Percentiles rank a stretch among this genome's conserved stretches.
Conservation (phyloP, 2,329 filamentous ascomycete genomes). For the Fusarium sp. region DNA sequence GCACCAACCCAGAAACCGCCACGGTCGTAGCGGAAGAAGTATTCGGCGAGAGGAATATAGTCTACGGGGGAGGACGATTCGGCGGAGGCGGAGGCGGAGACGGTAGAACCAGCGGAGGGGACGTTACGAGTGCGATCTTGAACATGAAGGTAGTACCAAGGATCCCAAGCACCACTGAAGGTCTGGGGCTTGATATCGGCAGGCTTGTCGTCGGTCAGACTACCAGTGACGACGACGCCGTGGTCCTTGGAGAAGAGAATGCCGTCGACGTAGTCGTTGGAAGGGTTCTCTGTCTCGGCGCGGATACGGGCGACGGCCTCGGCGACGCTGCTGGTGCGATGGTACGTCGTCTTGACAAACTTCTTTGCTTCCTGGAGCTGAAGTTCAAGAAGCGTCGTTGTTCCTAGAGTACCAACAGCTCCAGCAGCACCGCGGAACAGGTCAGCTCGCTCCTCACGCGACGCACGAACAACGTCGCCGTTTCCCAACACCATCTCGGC, state of each 20-base stretch:
- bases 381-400: slow-evolving; percentile 73
- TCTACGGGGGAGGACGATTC: slow-evolving; percentile 54
- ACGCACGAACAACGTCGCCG: slow-evolving; percentile 66
- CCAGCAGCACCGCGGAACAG: slow-evolving; percentile 73
- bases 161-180: slow-evolving; percentile 69
- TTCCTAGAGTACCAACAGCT: slow-evolving; percentile 73
- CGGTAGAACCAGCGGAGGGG: slow-evolving; percentile 32
- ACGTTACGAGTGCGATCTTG: slow-evolving; percentile 54
- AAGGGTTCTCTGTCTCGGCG: slow-evolving; percentile 52
- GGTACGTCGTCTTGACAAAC: slow-evolving; percentile 69
- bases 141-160: slow-evolving; percentile 80
- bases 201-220: slow-evolving; percentile 60
- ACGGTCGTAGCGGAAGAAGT: slow-evolving; percentile 81
- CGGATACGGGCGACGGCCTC: slow-evolving; percentile 57
- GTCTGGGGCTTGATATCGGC: slow-evolving; percentile 58
- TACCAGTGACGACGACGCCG: slow-evolving; percentile 71
- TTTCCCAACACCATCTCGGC: slow-evolving; percentile 74
- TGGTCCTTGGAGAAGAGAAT: slow-evolving; percentile 68
- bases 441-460: slow-evolving; percentile 64
- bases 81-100: slow-evolving; percentile 28
- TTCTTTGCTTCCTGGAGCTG: slow-evolving; percentile 64
- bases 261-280: slow-evolving; percentile 74
- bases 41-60: slow-evolving; percentile 75
- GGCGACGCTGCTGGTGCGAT: slow-evolving; percentile 55
- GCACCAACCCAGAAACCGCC: slow-evolving; percentile 79